Conservation (phyloP, 2,329 filamentous ascomycete species). For the Ilyonectria robusta region DNA sequence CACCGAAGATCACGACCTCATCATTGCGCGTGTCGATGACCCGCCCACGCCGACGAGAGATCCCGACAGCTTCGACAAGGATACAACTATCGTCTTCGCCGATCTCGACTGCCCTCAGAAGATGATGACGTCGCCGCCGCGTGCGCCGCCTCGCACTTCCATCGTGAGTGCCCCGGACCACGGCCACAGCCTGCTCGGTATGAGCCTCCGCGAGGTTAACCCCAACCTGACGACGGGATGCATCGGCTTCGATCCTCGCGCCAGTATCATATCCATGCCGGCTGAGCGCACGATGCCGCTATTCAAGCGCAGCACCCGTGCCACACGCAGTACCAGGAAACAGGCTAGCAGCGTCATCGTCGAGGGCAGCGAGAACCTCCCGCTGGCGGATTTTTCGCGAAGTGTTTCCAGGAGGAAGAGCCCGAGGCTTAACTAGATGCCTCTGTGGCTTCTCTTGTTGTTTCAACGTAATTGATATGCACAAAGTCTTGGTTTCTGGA, state of each 20-base stretch:
- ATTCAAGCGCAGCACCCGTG: constrained; percentile 61
- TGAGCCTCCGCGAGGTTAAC: constrained; percentile 70
- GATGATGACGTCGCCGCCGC: constrained; percentile 49
- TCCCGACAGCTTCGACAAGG: constrained; percentile 52
- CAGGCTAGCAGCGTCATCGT: constrained; percentile 46
- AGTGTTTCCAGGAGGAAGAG: constrained; percentile 68
- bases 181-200: constrained; percentile 52
- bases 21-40: constrained; percentile 60
- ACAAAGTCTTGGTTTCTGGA: constrained; percentile 9
- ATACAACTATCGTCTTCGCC: constrained; percentile 59
- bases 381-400: constrained; percentile 61
- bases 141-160: constrained; percentile 51
- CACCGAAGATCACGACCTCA: constrained; percentile 68
- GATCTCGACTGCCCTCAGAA: constrained; percentile 51
- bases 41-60: constrained; percentile 40
- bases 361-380: constrained; percentile 68
- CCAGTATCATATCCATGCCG: constrained; percentile 59
- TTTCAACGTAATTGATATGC: constrained; percentile 9
- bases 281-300: constrained; percentile 62
- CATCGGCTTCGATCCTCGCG: constrained; percentile 59
- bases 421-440: constrained; percentile 60
- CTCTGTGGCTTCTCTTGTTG: neutral
- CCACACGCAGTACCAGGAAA: constrained; percentile 55
- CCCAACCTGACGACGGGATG: constrained; percentile 61
- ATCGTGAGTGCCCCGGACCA: constrained; percentile 46